Base-by-base conservation (phyloP, 371 early-diverging fungal species). In the Lichtheimia corymbifera region DNA sequence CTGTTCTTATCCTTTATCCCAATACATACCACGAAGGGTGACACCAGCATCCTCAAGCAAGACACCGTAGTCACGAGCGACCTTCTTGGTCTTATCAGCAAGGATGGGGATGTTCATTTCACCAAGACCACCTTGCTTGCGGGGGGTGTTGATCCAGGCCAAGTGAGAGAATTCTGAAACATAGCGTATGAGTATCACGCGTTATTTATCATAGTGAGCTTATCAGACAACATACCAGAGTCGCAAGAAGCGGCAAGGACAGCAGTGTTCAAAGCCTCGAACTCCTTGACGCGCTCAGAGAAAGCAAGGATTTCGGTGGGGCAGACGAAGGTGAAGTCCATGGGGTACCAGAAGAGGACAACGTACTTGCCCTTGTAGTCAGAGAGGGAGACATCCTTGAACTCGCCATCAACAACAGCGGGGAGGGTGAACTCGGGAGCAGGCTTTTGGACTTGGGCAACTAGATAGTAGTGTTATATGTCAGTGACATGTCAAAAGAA, bases 251-350 rank as follows among this genome's bases (percentile, higher is more conserved):
- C 78, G 67, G 71, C 80, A 58, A 79, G 72, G 55, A 82, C 82
- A 56, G 65, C 84, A 41, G 86, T 71, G 70, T 83, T 78, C 56
- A 86, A 71, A 65, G 82, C 78, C 44, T 77, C 61, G 87, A 99
- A 99, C 63, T 97, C 89, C 51, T 86, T 85, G 62, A 86, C 75
- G 63, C 85, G 83, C 71, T 98, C 94, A 70, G 87, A 87, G 87
- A 96, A 95, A 44, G 93, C 94, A 53, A 90, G 79, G 74, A 94
- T 82, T 81, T 96, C 97, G 64, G 96, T 95, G 58, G 96, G 96
- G 82, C 96, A 95, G 56, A 93, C 94, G 67, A 93, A 91, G 63
- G 88, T 88, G 63, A 78, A 78, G 63, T 81, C 78, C 62, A 74
- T 74, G 64, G 81, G 81, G 60, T 81, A 81, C 65, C 75, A 80